phyloP scores from a whole-genome alignment of 192 early-diverging fungal genomes.

The Chytriomyces sp. region DNA sequence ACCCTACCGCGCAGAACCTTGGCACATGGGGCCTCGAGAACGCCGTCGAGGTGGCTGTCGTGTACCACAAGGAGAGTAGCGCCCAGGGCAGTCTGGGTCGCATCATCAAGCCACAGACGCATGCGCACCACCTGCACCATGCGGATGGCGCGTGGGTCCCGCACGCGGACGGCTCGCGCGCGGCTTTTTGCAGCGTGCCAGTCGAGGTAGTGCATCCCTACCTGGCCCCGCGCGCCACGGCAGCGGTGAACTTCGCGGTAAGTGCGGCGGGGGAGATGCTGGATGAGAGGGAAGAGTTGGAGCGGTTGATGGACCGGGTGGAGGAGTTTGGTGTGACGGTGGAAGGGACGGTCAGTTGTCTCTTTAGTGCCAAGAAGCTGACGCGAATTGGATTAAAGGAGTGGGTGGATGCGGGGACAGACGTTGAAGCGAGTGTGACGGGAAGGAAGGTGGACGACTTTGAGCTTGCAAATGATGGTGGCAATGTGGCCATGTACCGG shows the following conservation, averaged over 20 bases:
- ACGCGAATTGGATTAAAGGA: slow-evolving; percentile 22
- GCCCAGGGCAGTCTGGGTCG: neutral
- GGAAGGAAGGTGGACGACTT: neutral
- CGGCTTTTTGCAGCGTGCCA: neutral
- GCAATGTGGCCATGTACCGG: slow-evolving; percentile 11
- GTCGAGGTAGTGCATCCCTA: neutral
- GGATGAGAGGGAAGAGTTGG: slow-evolving; percentile 2
- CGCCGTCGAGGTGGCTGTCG: neutral
- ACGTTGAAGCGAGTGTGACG: neutral
- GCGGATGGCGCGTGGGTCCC: slow-evolving; percentile 1
- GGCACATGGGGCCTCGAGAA: slow-evolving; percentile 25
- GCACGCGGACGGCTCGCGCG: neutral
- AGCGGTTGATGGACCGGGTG: slow-evolving; percentile 19
- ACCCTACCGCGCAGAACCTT: slow-evolving; percentile 16
- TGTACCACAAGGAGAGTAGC: neutral
- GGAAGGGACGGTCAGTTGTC: slow-evolving; percentile 10
- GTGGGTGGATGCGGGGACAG: slow-evolving; percentile 23
- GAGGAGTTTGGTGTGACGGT: neutral
- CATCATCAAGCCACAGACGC: slow-evolving; percentile 5
- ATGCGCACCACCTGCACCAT: slow-evolving; percentile 13
- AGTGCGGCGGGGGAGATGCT: neutral
- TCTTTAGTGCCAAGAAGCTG: slow-evolving; percentile 25
- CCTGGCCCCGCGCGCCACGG: neutral
- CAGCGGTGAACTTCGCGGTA: neutral
- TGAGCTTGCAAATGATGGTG: neutral